Conservation (phyloP, 441 rosid genomes). For the Mallotus repandus region DNA sequence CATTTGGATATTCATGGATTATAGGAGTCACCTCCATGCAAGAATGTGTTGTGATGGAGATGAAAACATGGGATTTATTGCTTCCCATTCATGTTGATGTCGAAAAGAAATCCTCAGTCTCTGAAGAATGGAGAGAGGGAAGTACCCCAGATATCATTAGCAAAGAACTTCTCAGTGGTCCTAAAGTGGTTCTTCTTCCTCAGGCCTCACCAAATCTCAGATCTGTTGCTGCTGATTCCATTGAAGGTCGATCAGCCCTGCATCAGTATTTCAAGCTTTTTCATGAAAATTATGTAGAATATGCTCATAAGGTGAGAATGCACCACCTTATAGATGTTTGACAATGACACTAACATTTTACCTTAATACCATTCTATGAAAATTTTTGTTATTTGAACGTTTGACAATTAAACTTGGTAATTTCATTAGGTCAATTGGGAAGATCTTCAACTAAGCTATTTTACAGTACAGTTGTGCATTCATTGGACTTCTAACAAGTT, state of each 20-base stretch:
- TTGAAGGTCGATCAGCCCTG: conserved; percentile 85
- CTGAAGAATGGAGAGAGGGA: conserved; percentile 43
- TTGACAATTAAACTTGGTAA: neutral
- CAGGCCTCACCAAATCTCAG: conserved; percentile 72
- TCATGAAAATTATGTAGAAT: conserved; percentile 90
- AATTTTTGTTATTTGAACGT: neutral
- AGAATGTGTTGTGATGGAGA: conserved; percentile 84
- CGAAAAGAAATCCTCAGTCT: conserved; percentile 34
- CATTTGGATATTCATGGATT: conserved; percentile 91
- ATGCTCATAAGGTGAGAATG: conserved; percentile 89
- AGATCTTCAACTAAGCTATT: neutral
- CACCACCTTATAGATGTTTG: neutral
- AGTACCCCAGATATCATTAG: conserved; percentile 64
- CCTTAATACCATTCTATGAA: neutral
- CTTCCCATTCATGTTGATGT: conserved; percentile 60
- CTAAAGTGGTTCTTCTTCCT: conserved; percentile 69
- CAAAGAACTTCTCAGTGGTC: conserved; percentile 90
- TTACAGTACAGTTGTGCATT: neutral
- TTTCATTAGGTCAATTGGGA: neutral
- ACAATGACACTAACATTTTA: neutral
- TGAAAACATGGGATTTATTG: conserved; percentile 78
- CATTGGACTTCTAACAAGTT: conserved; percentile 3
- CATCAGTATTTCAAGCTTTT: conserved; percentile 91
- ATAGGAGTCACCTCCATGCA: conserved; percentile 57
- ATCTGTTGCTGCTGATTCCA: conserved; percentile 78